Percentiles rank a stretch among this genome's conserved stretches.
phyloP scores from a whole-genome alignment of 192 early-diverging fungal genomes.

The Dispira simplex region DNA sequence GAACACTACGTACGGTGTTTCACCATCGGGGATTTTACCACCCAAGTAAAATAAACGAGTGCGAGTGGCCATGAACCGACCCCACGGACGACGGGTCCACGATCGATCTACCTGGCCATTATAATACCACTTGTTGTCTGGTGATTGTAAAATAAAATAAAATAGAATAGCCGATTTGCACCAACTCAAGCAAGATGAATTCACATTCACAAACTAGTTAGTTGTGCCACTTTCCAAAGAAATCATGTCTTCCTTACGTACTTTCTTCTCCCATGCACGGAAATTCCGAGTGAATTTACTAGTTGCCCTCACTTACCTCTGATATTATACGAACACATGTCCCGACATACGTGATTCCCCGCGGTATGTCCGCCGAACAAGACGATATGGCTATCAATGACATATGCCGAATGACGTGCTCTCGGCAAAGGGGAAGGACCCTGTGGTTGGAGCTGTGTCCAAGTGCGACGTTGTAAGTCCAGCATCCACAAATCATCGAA shows the following conservation, averaged over 20 bases:
- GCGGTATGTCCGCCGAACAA: conserved; percentile 28
- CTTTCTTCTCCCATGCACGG: background rate
- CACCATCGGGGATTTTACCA: background rate
- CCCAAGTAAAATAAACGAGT: conserved; percentile 9
- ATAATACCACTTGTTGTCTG: conserved; percentile 2
- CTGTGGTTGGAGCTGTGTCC: conserved; percentile 22
- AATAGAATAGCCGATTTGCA: background rate
- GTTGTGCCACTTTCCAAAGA: background rate
- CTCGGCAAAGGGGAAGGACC: conserved; percentile 27
- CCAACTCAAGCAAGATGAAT: background rate
- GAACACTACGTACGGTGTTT: conserved; percentile 4
- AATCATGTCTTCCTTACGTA: background rate
- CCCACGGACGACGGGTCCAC: conserved; percentile 6
- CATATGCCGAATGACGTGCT: conserved; percentile 26
- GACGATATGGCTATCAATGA: conserved; percentile 31
- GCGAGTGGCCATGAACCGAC: conserved; percentile 5
- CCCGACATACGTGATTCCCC: conserved; percentile 20
- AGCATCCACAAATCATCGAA: conserved; percentile 33
- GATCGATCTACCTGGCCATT: background rate
- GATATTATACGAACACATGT: conserved; percentile 32
- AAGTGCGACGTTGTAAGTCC: conserved; percentile 17
- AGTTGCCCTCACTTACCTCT: conserved; percentile 8
- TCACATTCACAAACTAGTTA: background rate
- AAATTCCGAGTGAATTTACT: background rate
- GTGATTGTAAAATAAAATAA: background rate